Evolutionary conservation across 2,329 filamentous ascomycete genomes (phyloP).

Genomic region (Fusarium sp.): DNA sequence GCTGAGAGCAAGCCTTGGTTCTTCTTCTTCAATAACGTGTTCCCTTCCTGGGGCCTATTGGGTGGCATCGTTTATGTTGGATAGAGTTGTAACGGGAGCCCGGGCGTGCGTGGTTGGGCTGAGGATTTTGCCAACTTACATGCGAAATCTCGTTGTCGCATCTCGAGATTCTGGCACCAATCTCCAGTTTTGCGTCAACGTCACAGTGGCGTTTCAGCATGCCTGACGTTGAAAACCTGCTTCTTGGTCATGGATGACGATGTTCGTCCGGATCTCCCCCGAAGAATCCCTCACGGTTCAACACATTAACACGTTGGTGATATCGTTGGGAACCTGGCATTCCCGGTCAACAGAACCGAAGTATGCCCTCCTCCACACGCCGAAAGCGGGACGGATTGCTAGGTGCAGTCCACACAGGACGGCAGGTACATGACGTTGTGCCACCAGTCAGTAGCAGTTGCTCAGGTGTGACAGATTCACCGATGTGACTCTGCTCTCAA

Average conservation of each 20-base stretch:
- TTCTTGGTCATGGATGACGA: slow-evolving; percentile 12
- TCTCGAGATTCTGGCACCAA: slow-evolving; percentile 7
- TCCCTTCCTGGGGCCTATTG: slow-evolving; percentile 30
- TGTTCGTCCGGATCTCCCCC: not conserved
- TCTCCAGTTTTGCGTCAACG: slow-evolving; percentile 16
- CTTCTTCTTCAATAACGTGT: slow-evolving; percentile 1
- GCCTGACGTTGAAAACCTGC: slow-evolving; percentile 15
- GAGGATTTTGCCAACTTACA: not conserved
- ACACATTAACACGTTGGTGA: slow-evolving; percentile 32
- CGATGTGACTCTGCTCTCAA: slow-evolving; percentile 18
- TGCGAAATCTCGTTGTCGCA: not conserved
- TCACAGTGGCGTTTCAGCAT: slow-evolving; percentile 18
- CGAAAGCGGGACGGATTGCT: slow-evolving; percentile 26
- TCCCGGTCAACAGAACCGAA: slow-evolving; percentile 23
- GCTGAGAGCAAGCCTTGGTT: slow-evolving; percentile 19
- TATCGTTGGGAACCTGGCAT: slow-evolving; percentile 35
- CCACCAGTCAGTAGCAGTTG: slow-evolving; percentile 16
- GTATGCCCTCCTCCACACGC: slow-evolving; percentile 36
- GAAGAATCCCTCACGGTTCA: slow-evolving; percentile 18
- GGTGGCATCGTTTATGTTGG: slow-evolving; percentile 1
- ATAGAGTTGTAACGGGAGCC: not conserved
- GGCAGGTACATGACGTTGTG: slow-evolving; percentile 29
- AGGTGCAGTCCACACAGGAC: slow-evolving; percentile 20
- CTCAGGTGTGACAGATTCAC: slow-evolving; percentile 28
- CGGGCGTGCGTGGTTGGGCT: slow-evolving; percentile 9